Base-by-base conservation (phyloP, 345 rosid genomes). In the Gossypium arboreum region DNA sequence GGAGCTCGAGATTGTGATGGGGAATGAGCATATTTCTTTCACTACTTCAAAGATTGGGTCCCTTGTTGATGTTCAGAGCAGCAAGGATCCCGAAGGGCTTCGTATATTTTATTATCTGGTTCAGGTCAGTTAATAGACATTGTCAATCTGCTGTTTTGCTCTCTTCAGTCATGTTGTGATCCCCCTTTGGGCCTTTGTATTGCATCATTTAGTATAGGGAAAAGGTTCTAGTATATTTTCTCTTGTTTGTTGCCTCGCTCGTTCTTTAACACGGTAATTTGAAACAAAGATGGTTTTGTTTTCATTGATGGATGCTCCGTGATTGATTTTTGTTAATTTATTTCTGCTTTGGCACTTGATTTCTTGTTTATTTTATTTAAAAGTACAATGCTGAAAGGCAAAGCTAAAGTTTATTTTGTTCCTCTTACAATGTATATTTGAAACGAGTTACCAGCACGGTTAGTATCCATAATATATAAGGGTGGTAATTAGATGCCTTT, bases 1-100 rank as follows among this genome's bases (percentile, higher is more conserved):
- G 80, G 99, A 95, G 87, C 93, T 95, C 63, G 99, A 95, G 88
- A 91, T 95, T 75, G 97, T 95, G 55, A 89, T 95, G 97, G 97
- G 97, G 22, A 92, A 95, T 75, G 98, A 95, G 81, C 99, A 95
- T 70, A 95, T 95, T 72, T 95, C 94, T 66, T 95, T 95, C 81
- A 84, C 98, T 18, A 93, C 98, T 39, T 93, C 98, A 2, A 95
- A 95, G 87, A 95, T 95, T 79, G 99, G 99, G 22, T 95, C 99
- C 2, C 98, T 95, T 69, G 97, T 95, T 75, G 99, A 95, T 77
- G 97, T 91, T 74, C 91, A 91, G 84, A 85, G 94, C 67, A 93
- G 99, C 63, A 91, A 95, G 74, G 99, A 95, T 77, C 98, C 98
- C 44, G 99, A 95, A 74, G 99, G 99, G 67, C 98, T 95, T 77